Evolutionary conservation across 805 yeast genomes (phyloP), one percentile per base, ranked within the genome.

Genomic region (Ogataea siamensis): DNA sequence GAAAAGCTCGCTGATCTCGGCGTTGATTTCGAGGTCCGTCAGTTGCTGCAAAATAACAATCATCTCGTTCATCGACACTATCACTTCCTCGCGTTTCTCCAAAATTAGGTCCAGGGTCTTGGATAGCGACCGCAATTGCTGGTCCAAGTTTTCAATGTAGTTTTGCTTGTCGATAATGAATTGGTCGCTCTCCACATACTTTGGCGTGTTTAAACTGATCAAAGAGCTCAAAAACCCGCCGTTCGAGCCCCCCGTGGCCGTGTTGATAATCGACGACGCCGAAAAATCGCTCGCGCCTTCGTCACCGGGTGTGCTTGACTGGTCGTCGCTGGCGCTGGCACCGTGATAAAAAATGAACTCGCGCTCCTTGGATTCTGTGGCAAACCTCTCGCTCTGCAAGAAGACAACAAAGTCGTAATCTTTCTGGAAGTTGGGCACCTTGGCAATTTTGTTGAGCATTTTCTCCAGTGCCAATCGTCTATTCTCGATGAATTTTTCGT

Each of bases 401-500:
- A 93, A 93, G 64, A 86, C 70, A 22, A 78, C 63, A 43, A 88
- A 83, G 56, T 87, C 97, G 2, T 71, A 66, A 60, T 93, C 98
- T 24, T 66, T 68, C 46, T 80, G 80, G 32, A 93, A 65, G 1
- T 54, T 54, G 0, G 76, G 67, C 44, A 74, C 78, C 23, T 62
- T 62, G 5, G 85, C 67, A n/a, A 87, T 81, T 54, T 83, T 84
- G 24, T 60, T 64, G 42, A 93, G 70, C 99, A 93, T 93, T 50
- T 72, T 78, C 56, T 91, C 96, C 55, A 93, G 69, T 5, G 91
- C 86, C 16, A 81, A 67, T 40, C 97, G 70, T 60, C 98, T 75
- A 47, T 78, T 78, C 60, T 93, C 97, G 35, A 93, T 79, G 51
- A 93, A 89, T 51, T 82, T 88, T 49, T 87, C 87, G 51, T 87